Evolutionary conservation across 1,284 basidiomycete species (phyloP), one percentile per base, ranked within the genome.

Genomic region (Melampsora americana): DNA sequence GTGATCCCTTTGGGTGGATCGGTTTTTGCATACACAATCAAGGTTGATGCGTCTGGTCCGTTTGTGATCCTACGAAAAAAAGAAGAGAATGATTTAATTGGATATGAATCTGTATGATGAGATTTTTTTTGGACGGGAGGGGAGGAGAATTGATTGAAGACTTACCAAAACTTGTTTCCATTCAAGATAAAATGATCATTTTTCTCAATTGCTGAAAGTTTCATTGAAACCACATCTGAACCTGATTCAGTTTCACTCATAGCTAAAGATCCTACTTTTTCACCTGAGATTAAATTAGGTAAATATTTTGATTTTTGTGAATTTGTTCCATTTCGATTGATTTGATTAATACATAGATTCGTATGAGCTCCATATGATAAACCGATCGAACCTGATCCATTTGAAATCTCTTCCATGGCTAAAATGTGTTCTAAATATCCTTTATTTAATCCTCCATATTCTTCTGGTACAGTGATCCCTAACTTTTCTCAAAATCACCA

Each of bases 281-380:
- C 70, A 12, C 94, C 95, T 35, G 87, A 86, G 56, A 96, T 85
- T 59, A 97, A 86, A 80, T 91, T 90, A 6, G 91, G 90, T 2
- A 97, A 87, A 83, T 95, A 96, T 83, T 92, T 95, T 66, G 84
- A 83, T 83, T 94, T 94, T 85, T 97, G 95, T 64, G 85, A 87
- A 44, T 89, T 86, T 70, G 92, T 95, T 28, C 93, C 94, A 84
- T 95, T 92, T 64, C 94, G 86, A 82, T 91, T 87, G 60, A 93
- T 92, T 84, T 94, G 84, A 83, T 95, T 95, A 46, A 86, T 84
- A 82, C 93, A 93, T 26, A 93, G 86, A 82, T 93, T 95, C 5
- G 92, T 94, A 77, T 97, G 95, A 14, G 94, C 93, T 71, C 93
- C 94, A 80, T 97, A 97, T 2, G 92, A 93, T 12, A 97, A 87